Evolutionary conservation across 2,329 filamentous ascomycete species (phyloP).

Genomic region (Aspergillus jensenii): DNA sequence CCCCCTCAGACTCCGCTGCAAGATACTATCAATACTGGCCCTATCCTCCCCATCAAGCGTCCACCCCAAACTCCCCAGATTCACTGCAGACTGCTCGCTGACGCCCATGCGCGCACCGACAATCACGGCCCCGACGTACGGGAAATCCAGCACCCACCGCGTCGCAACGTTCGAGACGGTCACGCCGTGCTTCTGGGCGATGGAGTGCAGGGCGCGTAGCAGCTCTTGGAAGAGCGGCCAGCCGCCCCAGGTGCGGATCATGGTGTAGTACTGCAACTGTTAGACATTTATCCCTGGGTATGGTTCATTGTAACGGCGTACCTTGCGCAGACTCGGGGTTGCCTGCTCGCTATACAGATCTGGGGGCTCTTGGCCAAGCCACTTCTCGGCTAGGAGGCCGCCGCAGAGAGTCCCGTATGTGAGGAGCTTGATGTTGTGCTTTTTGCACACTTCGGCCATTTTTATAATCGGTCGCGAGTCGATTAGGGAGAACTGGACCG

Average conservation of each 20-base stretch:
- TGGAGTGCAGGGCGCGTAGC: background rate
- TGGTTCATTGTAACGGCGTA: background rate
- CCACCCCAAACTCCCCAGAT: background rate
- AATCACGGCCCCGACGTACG: background rate
- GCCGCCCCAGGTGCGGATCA: background rate
- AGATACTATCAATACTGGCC: background rate
- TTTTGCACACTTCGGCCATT: background rate
- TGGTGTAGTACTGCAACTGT: background rate
- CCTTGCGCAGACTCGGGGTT: background rate
- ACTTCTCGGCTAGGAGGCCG: background rate
- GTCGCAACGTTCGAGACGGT: background rate
- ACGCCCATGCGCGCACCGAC: background rate
- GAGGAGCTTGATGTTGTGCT: background rate
- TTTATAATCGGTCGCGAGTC: background rate
- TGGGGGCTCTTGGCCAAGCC: background rate
- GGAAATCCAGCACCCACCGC: slow-evolving; percentile 2
- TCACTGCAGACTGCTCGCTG: background rate
- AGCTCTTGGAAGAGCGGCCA: background rate
- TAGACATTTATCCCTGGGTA: background rate
- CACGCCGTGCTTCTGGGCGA: background rate
- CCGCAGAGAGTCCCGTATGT: background rate
- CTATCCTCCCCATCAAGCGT: background rate
- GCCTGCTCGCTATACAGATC: background rate
- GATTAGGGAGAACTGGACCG: background rate
- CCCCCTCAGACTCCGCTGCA: background rate